Evolutionary conservation across 2,329 filamentous ascomycete species (phyloP).

Genomic region (Sodiomyces alkalinus): DNA sequence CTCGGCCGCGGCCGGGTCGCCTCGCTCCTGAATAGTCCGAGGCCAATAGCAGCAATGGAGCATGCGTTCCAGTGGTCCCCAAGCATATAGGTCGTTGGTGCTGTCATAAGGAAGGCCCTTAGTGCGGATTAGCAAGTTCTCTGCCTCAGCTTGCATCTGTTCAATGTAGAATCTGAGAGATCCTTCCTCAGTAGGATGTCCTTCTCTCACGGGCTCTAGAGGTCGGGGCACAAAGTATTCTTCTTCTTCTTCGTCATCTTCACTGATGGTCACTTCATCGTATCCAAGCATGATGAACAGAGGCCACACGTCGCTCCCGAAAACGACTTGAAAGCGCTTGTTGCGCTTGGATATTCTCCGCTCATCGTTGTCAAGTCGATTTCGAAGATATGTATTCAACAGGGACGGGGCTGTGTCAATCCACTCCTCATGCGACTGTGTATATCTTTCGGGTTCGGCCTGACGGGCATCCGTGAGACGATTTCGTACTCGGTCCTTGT

Average conservation of each 20-base stretch:
- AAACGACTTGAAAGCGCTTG: slow-evolving; percentile 38
- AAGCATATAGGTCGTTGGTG: neutral
- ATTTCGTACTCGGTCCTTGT: slow-evolving; percentile 25
- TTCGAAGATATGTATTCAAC: slow-evolving; percentile 35
- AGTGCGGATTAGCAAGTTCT: slow-evolving; percentile 21
- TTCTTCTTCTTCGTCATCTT: slow-evolving; percentile 23
- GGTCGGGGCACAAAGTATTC: slow-evolving; percentile 19
- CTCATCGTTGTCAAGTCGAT: slow-evolving; percentile 22
- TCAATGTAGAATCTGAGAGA: slow-evolving; percentile 32
- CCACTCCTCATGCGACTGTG: slow-evolving; percentile 24
- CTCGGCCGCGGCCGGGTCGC: slow-evolving; percentile 1
- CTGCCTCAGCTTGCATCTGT: slow-evolving; percentile 32
- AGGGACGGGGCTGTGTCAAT: slow-evolving; percentile 24
- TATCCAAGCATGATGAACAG: slow-evolving; percentile 37
- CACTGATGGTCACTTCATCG: slow-evolving; percentile 20
- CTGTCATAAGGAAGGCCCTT: neutral
- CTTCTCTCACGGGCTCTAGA: slow-evolving; percentile 14
- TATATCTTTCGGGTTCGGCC: slow-evolving; percentile 32
- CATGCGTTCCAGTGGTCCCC: slow-evolving; percentile 3
- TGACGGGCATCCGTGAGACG: slow-evolving; percentile 23
- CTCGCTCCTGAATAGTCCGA: slow-evolving; percentile 3
- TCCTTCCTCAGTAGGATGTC: slow-evolving; percentile 18
- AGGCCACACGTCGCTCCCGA: slow-evolving; percentile 31
- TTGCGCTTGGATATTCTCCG: slow-evolving; percentile 39
- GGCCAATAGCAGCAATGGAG: slow-evolving; percentile 7